Percentiles rank a stretch among this genome's conserved stretches.
Evolutionary conservation across 192 early-diverging fungal species (phyloP).

Genomic region (Entophlyctis helioformis): DNA sequence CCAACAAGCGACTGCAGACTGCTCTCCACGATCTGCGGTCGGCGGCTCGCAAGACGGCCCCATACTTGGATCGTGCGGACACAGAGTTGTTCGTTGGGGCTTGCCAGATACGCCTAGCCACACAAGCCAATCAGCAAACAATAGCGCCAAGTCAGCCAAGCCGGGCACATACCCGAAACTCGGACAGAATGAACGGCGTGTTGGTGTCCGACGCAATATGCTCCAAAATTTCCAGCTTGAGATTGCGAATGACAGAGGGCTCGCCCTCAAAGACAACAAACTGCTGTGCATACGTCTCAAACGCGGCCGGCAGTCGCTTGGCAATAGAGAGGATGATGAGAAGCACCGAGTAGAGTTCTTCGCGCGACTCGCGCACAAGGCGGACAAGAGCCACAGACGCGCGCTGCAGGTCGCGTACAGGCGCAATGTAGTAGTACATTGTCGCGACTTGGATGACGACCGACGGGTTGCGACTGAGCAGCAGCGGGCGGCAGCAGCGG

Average conservation of each 20-base stretch:
- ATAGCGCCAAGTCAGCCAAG: too few relatives aligned
- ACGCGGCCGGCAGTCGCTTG: conserved; percentile 48
- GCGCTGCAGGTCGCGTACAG: too few relatives aligned
- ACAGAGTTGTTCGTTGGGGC: conserved; percentile 52
- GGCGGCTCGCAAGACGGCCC: conserved; percentile 2
- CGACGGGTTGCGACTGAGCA: conserved; percentile 67
- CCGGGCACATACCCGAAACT: conserved; percentile 46
- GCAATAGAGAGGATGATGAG: conserved; percentile 69
- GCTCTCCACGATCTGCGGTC: conserved; percentile 21
- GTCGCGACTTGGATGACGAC: conserved; percentile 17
- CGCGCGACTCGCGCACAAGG: conserved; percentile 50
- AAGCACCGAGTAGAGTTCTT: conserved; percentile 67
- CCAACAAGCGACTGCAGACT: conserved; percentile 40
- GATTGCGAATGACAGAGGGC: conserved; percentile 59
- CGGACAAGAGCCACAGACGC: conserved; percentile 74
- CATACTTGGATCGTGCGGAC: conserved; percentile 46
- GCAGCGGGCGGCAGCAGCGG: conserved; percentile 50
- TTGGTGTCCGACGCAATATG: conserved; percentile 55
- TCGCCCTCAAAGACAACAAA: conserved; percentile 77
- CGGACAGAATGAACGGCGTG: conserved; percentile 53
- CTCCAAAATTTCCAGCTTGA: conserved; percentile 79
- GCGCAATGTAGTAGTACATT: too few relatives aligned
- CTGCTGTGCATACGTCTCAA: conserved; percentile 57
- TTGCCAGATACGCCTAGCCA: conserved; percentile 53
- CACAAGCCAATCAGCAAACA: not conserved